Base-by-base conservation (phyloP, 2,329 filamentous ascomycete genomes). In the Lizonia empirigonia region DNA sequence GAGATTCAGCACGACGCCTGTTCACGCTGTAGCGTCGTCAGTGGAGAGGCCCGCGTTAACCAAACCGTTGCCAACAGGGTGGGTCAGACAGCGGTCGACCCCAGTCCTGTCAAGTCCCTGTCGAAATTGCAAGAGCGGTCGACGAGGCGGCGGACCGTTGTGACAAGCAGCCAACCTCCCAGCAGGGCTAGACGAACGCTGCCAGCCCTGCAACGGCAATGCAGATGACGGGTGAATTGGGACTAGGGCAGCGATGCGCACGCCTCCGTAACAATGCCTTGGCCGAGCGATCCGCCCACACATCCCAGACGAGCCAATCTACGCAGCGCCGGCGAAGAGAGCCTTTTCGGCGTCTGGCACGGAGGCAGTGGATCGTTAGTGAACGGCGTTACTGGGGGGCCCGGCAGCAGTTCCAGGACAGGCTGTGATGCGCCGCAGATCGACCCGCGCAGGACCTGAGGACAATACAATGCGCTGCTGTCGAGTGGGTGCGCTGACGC, bases 361-460 rank as follows among this genome's bases (percentile, higher is more conserved):
- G 60, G 58, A 56, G 51, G 32, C 39, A 48, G 46, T 45, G 32
- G 40, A 48, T 44, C 38, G 37, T 33, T 47, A 42, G 49, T 47
- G 36, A 42, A 47, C 41, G 60, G 64, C 59, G 50, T 19, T 34
- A 40, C 61, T 55, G 61, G 64, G 66, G 58, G 23, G 54, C 63
- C 54, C 50, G 58, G 47, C 41, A 42, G 40, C 50, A 56, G 62
- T 52, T 52, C 71, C 55, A 71, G 71, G 72, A 73, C 71, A 72
- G 71, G 71, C 65, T 59, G 59, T 60, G 60, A 67, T 73, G 71
- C 71, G 69, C 68, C 53, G 72, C 70, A 75, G 72, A 75, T 75
- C 72, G 58, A 57, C 59, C 62, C 57, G 63, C 62, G 59, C 64
- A 64, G 60, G 60, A 64, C 55, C 54, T 57, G 53, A 58, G 47